phyloP scores from a whole-genome alignment of 2,329 filamentous ascomycete species.

The Microthyrium microscopicum region DNA sequence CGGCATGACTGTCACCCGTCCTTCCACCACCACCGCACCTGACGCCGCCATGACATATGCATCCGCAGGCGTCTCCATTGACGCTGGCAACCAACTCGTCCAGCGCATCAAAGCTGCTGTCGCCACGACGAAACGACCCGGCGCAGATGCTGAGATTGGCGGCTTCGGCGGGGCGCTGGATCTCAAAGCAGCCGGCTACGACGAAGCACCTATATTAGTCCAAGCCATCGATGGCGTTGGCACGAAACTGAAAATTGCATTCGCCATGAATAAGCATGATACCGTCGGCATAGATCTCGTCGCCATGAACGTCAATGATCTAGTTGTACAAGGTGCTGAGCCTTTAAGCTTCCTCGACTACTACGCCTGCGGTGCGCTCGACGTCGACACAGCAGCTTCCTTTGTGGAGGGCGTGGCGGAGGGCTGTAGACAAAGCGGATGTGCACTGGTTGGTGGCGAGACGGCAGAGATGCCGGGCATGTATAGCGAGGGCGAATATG shows the following conservation, averaged over 20 bases:
- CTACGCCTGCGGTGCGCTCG: slow-evolving; percentile 82
- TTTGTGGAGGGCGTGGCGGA: slow-evolving; percentile 84
- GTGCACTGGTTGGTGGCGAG: slow-evolving; percentile 89
- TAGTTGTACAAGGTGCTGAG: slow-evolving; percentile 88
- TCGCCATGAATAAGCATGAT: slow-evolving; percentile 75
- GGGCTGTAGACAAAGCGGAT: slow-evolving; percentile 71
- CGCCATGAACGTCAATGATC: slow-evolving; percentile 97
- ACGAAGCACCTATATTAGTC: slow-evolving; percentile 62
- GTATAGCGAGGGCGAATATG: slow-evolving; percentile 78
- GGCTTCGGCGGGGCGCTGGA: slow-evolving; percentile 87
- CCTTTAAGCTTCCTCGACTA: slow-evolving; percentile 96
- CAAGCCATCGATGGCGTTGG: slow-evolving; percentile 92
- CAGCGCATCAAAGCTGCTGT: slow-evolving; percentile 82
- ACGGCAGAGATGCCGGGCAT: slow-evolving; percentile 98
- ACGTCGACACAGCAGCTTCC: slow-evolving; percentile 58
- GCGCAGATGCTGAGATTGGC: slow-evolving; percentile 84
- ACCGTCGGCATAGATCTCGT: slow-evolving; percentile 95
- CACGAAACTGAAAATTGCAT: slow-evolving; percentile 92
- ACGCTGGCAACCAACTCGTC: slow-evolving; percentile 84
- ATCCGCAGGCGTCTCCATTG: slow-evolving; percentile 82
- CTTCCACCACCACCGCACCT: slow-evolving; percentile 11
- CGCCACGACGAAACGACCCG: slow-evolving; percentile 66
- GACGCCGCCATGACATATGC: slow-evolving; percentile 58
- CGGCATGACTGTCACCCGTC: slow-evolving; percentile 25
- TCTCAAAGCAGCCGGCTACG: slow-evolving; percentile 56